Conservation (phyloP, 768 basidiomycete species). For the Cystofilobasidium ferigula region DNA sequence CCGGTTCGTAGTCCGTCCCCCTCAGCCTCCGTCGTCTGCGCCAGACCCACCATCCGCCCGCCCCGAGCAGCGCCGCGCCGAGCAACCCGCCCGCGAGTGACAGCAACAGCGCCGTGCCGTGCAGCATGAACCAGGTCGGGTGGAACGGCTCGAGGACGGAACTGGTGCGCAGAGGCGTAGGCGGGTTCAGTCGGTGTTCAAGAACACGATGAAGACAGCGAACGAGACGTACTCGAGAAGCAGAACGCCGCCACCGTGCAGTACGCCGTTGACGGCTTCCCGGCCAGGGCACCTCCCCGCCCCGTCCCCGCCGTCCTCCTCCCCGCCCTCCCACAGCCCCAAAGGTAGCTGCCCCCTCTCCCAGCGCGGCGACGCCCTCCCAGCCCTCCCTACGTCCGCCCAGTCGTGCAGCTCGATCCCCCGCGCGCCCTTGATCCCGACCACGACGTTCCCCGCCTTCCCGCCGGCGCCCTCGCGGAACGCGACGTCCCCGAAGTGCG, state of each 20-base stretch:
- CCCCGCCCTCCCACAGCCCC: too few species aligned
- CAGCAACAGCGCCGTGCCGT: slow-evolving; percentile 55
- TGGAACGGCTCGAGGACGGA: slow-evolving; percentile 69
- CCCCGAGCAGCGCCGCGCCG: too few species aligned
- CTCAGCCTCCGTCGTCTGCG: slow-evolving; percentile 49
- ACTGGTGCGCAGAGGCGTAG: slow-evolving; percentile 18
- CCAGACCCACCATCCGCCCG: slow-evolving; percentile 53
- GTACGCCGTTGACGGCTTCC: slow-evolving; percentile 52
- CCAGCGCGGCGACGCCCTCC: slow-evolving; percentile 49
- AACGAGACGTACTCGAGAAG: slow-evolving; percentile 50
- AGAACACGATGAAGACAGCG: background rate
- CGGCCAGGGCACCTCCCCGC: slow-evolving; percentile 57
- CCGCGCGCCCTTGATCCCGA: slow-evolving; percentile 41
- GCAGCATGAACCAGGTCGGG: slow-evolving; percentile 73
- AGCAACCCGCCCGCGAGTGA: too few species aligned
- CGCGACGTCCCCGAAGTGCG: slow-evolving; percentile 69
- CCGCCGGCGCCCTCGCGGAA: too few species aligned
- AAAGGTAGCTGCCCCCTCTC: too few species aligned
- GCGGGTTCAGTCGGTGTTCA: background rate
- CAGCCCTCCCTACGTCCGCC: slow-evolving; percentile 29
- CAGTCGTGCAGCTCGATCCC: slow-evolving; percentile 22
- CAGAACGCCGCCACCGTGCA: slow-evolving; percentile 76
- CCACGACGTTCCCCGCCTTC: slow-evolving; percentile 39
- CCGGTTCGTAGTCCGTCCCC: slow-evolving; percentile 69
- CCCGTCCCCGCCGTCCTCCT: slow-evolving; percentile 51